phyloP scores from a whole-genome alignment of 305 asterid species.

The Rubia peregrina region DNA sequence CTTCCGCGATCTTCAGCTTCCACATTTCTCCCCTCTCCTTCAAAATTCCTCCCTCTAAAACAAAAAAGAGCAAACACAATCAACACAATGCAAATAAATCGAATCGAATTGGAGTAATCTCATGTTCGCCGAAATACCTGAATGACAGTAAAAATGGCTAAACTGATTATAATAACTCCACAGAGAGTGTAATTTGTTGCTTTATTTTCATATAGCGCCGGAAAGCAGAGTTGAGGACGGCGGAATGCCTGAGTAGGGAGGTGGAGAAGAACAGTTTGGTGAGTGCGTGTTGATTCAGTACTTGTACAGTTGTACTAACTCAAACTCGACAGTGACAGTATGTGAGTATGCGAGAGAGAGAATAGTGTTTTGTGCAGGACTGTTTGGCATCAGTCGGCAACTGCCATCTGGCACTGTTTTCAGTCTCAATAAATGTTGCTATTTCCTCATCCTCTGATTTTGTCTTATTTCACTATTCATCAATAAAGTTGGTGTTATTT shows the following conservation, averaged over 20 bases:
- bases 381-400: neutral
- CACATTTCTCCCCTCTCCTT: slow-evolving; percentile 44
- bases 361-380: no score
- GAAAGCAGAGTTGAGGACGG: neutral
- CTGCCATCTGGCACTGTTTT: no score
- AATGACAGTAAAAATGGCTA: neutral
- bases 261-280: neutral
- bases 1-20: slow-evolving; percentile 81
- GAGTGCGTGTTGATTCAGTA: neutral
- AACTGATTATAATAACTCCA: neutral
- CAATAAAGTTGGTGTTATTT: no score
- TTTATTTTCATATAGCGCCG: neutral
- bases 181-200: neutral
- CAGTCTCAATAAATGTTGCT: no score
- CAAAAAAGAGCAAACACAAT: neutral
- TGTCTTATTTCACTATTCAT: no score
- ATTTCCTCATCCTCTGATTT: no score
- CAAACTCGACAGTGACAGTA: neutral
- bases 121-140: neutral
- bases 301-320: neutral
- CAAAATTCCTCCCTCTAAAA: neutral
- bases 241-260: neutral
- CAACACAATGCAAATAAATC: neutral
- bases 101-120: no score
- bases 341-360: neutral